Evolutionary conservation across 495 filamentous ascomycete genomes (phyloP), one percentile per base, ranked within the genome.

Genomic region (Penicillium nucicola): DNA sequence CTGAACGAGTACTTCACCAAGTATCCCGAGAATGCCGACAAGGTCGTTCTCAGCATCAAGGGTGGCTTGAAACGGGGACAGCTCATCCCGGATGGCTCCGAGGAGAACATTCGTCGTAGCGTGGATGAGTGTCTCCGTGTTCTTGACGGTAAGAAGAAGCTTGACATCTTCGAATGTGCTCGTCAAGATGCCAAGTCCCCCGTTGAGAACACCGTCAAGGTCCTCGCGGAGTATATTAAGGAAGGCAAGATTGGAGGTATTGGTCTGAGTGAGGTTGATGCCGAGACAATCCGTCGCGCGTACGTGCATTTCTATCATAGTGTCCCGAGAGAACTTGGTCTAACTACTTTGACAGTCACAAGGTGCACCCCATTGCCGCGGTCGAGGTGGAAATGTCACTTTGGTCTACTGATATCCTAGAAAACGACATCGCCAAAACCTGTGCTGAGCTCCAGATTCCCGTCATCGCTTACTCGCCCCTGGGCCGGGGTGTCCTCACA

Each of bases 371-470:
- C 44, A 85, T 96, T 56, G 77, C 76, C 1, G 80, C 79, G 3
- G 87, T 92, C 17, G 91, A 96, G 66, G 83, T 87, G 18, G 91
- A 96, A 69, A 70, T 95, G 50, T 88, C 83, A 7, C 60, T 96
- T 34, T 91, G 77, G 61, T 65, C 77, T 4, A 81, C 81, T 10
- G 79, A 85, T n/a, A 82, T 86, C 34, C 66, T 92, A 11, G 66
- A 79, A 5, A 92, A 96, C 60, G 89, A 85, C 14, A 77, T 95
- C 14, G 87, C 85, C 4, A 70, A 72, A 23, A 78, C 84, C 1
- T 95, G 90, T 56, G 83, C 79, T 11, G 77, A 92, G 67, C 72
- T 89, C 34, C 69, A 72, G 23, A 87, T 90, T 61, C 88, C 90
- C 1, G 55, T 95, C 25, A 62, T 92, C 14, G 90, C 88, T 11